Evolutionary conservation across 305 asterid genomes (phyloP).

Genomic region (Vinca major): DNA sequence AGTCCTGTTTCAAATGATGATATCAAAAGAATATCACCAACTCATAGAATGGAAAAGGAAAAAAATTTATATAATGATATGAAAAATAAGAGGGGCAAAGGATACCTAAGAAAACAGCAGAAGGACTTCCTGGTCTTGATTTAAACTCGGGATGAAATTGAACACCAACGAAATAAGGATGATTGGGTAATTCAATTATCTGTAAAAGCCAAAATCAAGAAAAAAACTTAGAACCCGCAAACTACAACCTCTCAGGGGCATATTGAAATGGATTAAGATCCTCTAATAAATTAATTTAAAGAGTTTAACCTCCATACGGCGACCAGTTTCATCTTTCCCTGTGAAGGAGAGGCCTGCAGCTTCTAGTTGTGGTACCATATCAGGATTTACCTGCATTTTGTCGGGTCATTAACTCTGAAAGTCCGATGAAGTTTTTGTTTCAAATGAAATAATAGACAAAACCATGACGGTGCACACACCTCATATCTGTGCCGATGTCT

Average conservation of each 20-base stretch:
- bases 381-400: conserved; percentile 65
- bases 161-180: conserved; percentile 78
- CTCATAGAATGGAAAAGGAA: neutral
- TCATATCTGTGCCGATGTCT: conserved; percentile 97
- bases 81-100: neutral
- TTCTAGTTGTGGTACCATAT: conserved; percentile 65
- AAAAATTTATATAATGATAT: neutral
- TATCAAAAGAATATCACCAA: neutral
- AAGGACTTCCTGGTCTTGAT: conserved; percentile 89
- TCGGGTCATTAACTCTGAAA: neutral
- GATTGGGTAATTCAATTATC: conserved; percentile 69
- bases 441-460: neutral
- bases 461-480: conserved; percentile 30
- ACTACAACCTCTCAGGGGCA: conserved; percentile 2
- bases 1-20: conserved; percentile 45
- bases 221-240: conserved; percentile 3
- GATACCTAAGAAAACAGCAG: conserved; percentile 66
- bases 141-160: conserved; percentile 93
- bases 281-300: neutral
- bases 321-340: conserved; percentile 84
- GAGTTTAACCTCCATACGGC: conserved; percentile 73
- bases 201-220: conserved; percentile 25
- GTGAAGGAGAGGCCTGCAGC: conserved; percentile 74
- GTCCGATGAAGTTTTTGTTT: neutral
- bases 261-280: neutral